Evolutionary conservation across 495 filamentous ascomycete species (phyloP), one percentile per base, ranked within the genome.

Genomic region (Aspergillus diversus): DNA sequence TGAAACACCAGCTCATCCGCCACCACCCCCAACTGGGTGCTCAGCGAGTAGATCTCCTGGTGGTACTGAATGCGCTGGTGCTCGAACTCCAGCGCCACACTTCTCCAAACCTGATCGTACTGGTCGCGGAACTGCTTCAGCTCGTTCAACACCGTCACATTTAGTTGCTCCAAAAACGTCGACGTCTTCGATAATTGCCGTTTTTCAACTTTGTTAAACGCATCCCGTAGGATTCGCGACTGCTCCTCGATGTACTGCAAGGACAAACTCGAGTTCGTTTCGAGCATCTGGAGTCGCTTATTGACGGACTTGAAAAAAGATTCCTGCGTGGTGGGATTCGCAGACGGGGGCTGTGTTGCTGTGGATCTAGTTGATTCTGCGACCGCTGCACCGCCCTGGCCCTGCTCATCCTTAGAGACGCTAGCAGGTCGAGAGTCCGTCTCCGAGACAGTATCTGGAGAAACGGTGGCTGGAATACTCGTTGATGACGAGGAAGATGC

Each of bases 191-290:
- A 79, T 35, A 96, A 80, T 70, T 99, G 95, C 27, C 90, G 87
- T 67, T 91, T 92, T 70, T 98, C 94, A 47, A 96, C 91, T 71
- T 93, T 93, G 49, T 84, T 85, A 66, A 99, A 95, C 1, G 94
- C 93, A 57, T 97, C 92, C 16, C 93, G 90, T 4, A 99, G 83
- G 57, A 97, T 91, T 48, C 87, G 87, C 15, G 95, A 98, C 71
- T 99, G 95, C 55, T 95, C 90, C 77, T 97, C 93, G 65, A 99
- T 97, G 71, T 98, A 99, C 67, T 96, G 91, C 4, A 99, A 84
- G 0, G 93, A 97, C 33, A 99, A 81, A 3, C 93, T 95, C 7
- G 92, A 92, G 74, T 98, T 97, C 21, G 91, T 85, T 74, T 99
- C 95, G 13, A 99, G 88, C 63, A 90, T 85, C 67, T 93, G 90